Percentiles rank a stretch among this genome's conserved stretches.
phyloP scores from a whole-genome alignment of 2,329 filamentous ascomycete species.

The Gyromitra esculenta region DNA sequence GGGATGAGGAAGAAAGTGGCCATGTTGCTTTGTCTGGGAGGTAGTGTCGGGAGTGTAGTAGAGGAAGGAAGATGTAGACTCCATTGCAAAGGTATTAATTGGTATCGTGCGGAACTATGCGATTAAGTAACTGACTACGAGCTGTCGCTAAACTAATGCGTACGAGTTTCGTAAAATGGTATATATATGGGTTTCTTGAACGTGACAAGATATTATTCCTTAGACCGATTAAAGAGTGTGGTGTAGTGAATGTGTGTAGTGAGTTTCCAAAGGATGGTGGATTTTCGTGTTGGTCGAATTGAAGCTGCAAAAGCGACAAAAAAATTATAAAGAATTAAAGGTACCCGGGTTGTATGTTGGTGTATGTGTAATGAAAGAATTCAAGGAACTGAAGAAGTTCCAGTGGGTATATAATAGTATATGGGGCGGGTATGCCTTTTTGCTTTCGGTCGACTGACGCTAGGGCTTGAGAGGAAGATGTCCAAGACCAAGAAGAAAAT shows the following conservation, averaged over 20 bases:
- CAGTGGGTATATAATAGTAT: slow-evolving; percentile 55
- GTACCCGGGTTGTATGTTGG: slow-evolving; percentile 40
- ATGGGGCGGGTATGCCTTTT: slow-evolving; percentile 35
- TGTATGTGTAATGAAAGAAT: slow-evolving; percentile 55
- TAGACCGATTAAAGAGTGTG: slow-evolving; percentile 55
- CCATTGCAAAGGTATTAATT: slow-evolving; percentile 54
- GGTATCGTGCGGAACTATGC: slow-evolving; percentile 48
- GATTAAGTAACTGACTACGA: slow-evolving; percentile 53
- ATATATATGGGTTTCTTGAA: slow-evolving; percentile 41
- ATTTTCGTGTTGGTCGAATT: slow-evolving; percentile 49
- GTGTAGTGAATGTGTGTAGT: slow-evolving; percentile 47
- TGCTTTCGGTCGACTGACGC: slow-evolving; percentile 43
- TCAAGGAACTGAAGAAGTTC: slow-evolving; percentile 55
- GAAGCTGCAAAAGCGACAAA: slow-evolving; percentile 50
- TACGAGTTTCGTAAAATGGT: slow-evolving; percentile 40
- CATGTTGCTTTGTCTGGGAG: slow-evolving; percentile 57
- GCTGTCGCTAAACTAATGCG: slow-evolving; percentile 49
- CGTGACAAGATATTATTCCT: slow-evolving; percentile 47
- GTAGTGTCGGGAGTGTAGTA: slow-evolving; percentile 58
- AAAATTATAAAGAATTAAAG: slow-evolving; percentile 54
- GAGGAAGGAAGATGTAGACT: slow-evolving; percentile 57
- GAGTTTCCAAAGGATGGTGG: slow-evolving; percentile 48
- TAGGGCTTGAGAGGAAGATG: slow-evolving; percentile 36
- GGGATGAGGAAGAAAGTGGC: slow-evolving; percentile 57
- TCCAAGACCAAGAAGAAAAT: slow-evolving; percentile 53